Base-by-base conservation (phyloP, 371 early-diverging fungal species). In the Mucor saturninus region DNA sequence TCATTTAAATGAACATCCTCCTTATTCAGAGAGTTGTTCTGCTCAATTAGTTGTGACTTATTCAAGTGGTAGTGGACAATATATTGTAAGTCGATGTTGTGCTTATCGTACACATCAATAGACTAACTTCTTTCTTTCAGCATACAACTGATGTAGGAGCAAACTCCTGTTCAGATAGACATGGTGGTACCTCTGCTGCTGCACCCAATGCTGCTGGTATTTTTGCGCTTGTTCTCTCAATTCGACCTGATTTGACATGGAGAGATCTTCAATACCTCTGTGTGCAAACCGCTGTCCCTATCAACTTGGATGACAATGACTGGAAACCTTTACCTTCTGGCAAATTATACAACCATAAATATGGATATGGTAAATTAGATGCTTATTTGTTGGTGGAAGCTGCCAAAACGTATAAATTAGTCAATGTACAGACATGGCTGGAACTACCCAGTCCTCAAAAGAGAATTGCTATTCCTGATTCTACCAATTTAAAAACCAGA, bases 121-220 rank as follows among this genome's bases (percentile, higher is more conserved):
- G 21, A 49, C 14, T 11, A 38, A 48, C 32, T 32, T n/a, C 54
- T 15, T 54, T 46, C 11, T 46, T 13, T 39, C 46, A 92, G 92
- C 90, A 87, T 59, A 98, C 98, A 3, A 93, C 97, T 15, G 92
- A 95, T 67, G 75, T 84, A 5, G 93, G 93, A 5, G 64, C 82
- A 45, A 79, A 83, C 31, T 64, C 75, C 43, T 97, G 96, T 75
- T 89, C 90, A 11, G 73, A 80, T 52, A 61, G 69, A 11, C 98
- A 97, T 71, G 95, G 96, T 35, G 99, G 99, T 21, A 98, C 99
- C 1, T 96, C 97, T 3, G 99, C 99, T 2, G 98, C 99, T 2
- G 98, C 98, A 0, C 99, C 99, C 10, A 75, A 96, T 63, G 97
- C 91, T 6, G 93, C 95, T 0, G 99, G 95, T 45, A 84, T 98